Evolutionary conservation across 371 early-diverging fungal genomes (phyloP).

Genomic region (Mucor lusitanicus): DNA sequence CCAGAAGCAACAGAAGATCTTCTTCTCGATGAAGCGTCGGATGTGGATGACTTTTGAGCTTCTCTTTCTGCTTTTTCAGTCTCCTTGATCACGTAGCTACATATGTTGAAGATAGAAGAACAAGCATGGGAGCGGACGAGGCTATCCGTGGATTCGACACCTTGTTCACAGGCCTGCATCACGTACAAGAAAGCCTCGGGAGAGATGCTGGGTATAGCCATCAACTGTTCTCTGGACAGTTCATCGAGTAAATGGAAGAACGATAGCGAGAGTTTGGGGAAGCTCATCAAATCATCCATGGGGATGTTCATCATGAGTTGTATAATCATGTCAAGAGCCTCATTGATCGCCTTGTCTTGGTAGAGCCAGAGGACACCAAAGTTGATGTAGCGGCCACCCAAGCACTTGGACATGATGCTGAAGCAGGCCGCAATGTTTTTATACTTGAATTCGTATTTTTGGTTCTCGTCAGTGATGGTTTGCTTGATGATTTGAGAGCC

Average conservation of each 20-base stretch:
- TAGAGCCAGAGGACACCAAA: slow-evolving; percentile 94
- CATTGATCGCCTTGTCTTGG: slow-evolving; percentile 81
- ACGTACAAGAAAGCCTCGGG: slow-evolving; percentile 59
- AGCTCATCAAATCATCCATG: slow-evolving; percentile 69
- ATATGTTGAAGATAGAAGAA: slow-evolving; percentile 71
- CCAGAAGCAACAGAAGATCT: slow-evolving; percentile 2
- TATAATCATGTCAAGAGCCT: slow-evolving; percentile 68
- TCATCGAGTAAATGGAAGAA: slow-evolving; percentile 67
- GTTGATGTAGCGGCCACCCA: slow-evolving; percentile 85
- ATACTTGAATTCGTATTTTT: slow-evolving; percentile 58
- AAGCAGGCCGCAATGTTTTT: slow-evolving; percentile 83
- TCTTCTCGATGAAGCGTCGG: slow-evolving; percentile 13
- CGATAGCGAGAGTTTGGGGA: slow-evolving; percentile 63
- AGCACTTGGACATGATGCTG: slow-evolving; percentile 67
- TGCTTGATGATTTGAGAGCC: slow-evolving; percentile 43
- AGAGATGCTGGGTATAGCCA: slow-evolving; percentile 54
- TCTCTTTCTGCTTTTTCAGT: slow-evolving; percentile 39
- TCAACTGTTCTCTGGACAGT: slow-evolving; percentile 67
- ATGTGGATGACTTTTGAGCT: slow-evolving; percentile 23
- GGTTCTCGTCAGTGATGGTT: slow-evolving; percentile 23
- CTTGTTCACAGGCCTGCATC: slow-evolving; percentile 64
- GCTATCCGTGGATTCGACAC: slow-evolving; percentile 55
- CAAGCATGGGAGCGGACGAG: slow-evolving; percentile 69
- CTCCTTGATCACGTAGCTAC: slow-evolving; percentile 72
- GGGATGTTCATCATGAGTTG: slow-evolving; percentile 77